phyloP scores from a whole-genome alignment of 306 rosid genomes.

The Ormosia semicastrata region DNA sequence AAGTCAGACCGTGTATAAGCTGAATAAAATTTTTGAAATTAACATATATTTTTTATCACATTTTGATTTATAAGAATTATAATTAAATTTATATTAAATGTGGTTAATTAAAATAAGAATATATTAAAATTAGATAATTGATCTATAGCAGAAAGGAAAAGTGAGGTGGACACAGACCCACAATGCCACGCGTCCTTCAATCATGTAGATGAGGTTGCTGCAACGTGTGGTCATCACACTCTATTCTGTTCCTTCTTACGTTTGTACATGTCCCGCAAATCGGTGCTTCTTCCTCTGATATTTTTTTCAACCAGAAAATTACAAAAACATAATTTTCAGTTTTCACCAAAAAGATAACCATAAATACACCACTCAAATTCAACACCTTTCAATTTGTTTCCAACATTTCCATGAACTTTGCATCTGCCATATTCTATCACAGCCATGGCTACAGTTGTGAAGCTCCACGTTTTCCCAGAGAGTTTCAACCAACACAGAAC shows the following conservation, averaged over 20 bases:
- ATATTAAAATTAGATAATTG: too few relatives aligned
- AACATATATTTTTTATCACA: too few relatives aligned
- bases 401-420: neutral
- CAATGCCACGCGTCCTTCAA: conserved; percentile 54
- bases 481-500: conserved; percentile 37
- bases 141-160: conserved; percentile 2
- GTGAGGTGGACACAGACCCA: conserved; percentile 38
- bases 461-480: conserved; percentile 57
- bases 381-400: neutral
- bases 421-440: neutral
- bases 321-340: conserved; percentile 3
- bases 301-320: conserved; percentile 30
- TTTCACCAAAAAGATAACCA: conserved; percentile 17
- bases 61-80: too few relatives aligned
- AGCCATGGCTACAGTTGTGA: conserved; percentile 53
- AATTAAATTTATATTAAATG: too few relatives aligned
- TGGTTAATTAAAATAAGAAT: too few relatives aligned
- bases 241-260: conserved; percentile 39
- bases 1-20: too few relatives aligned
- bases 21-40: too few relatives aligned
- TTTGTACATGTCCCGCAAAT: conserved; percentile 6
- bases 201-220: conserved; percentile 55
- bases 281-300: conserved; percentile 29
- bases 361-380: conserved; percentile 14
- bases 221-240: conserved; percentile 93